phyloP scores from a whole-genome alignment of 1,284 basidiomycete genomes.

The Tilletia caries region DNA sequence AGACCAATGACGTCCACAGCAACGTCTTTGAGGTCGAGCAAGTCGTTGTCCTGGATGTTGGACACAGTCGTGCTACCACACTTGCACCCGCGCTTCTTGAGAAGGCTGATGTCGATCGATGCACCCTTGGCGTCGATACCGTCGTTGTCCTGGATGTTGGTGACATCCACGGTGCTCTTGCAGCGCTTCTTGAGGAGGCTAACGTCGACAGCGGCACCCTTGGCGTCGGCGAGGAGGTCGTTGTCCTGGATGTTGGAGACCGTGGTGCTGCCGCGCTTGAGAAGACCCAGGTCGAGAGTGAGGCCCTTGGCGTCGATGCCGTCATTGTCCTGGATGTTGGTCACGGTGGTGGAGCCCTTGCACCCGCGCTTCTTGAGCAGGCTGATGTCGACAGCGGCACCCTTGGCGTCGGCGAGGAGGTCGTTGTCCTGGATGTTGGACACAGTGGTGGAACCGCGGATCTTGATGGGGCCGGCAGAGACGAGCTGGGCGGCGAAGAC shows the following conservation, averaged over 20 bases:
- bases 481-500: neutral
- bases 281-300: neutral
- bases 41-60: conserved; percentile 7
- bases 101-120: neutral
- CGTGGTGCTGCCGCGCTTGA: conserved; percentile 3
- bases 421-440: no score
- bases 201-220: neutral
- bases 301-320: neutral
- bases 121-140: conserved; percentile 8
- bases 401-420: no score
- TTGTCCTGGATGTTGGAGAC: neutral
- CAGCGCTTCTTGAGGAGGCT: neutral
- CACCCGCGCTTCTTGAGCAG: neutral
- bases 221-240: conserved; percentile 1
- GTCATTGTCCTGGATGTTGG: neutral
- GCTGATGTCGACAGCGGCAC: neutral
- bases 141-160: conserved; percentile 8
- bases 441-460: no score
- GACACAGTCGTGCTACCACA: neutral
- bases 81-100: neutral
- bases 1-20: no score
- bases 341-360: neutral
- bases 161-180: neutral
- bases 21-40: conserved; percentile 5
- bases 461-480: neutral